Base-by-base conservation (phyloP, 2,329 filamentous ascomycete species). In the Penicillium janthinellum region DNA sequence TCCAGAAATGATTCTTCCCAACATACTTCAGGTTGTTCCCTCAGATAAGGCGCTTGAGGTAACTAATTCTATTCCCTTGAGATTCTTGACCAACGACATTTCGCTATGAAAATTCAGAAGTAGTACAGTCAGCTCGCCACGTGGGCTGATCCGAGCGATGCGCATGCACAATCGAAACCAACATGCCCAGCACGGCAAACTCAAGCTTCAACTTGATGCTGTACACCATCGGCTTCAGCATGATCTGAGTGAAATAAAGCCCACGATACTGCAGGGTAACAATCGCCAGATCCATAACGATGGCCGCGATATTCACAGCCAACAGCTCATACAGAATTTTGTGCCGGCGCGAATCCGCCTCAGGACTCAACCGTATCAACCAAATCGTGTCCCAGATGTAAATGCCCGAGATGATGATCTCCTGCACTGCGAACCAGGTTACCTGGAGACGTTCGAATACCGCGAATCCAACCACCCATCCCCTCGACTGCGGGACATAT, bases 141-240 rank as follows among this genome's bases (percentile, higher is more conserved):
- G 17, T 42, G 15, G 38, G 15, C 10, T 22, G 11, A 17, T 38
- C 17, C 17, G 61, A 59, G 5, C 42, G 45, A 42, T 34, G 48
- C 14, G 38, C 47, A 41, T 60, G 58, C 15, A 58, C 58, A 39
- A 63, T 51, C 0, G 61, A 58, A 10, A 79, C 71, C 22, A 80
- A 65, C 62, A 76, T 75, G n/a, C 81, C 73, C 20, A 86, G 71
- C 45, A 86, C 78, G 28, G 81, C 78, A 63, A 81, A 79, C 68
- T 86, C 84, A n/a, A 84, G 77, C 57, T 83, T 82, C 39, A 83
- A 73, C 75, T 71, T 71, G 54, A 70, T 60, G 44, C 68, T 70
- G 57, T 71, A 71, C 6, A 70, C 61, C 15, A 64, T 71, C 6
- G 70, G 70, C 57, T 78, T 78, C 59, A 72, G 67, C 14, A 68